Percentiles rank a stretch among this genome's conserved stretches.
phyloP scores from a whole-genome alignment of 805 yeast species.

The Saccharomycopsis sp. region DNA sequence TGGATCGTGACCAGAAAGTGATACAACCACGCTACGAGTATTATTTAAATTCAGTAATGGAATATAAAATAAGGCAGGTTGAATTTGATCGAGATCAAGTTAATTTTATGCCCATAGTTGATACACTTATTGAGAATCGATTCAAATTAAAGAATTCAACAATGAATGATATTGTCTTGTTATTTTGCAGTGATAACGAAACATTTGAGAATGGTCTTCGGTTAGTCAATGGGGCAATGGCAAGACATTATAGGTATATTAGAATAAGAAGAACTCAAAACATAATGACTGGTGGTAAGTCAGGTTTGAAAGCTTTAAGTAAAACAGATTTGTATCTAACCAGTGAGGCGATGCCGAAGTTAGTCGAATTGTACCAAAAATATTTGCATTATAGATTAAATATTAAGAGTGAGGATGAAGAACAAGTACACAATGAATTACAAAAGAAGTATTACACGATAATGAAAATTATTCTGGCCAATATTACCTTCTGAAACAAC shows the following conservation, averaged over 20 bases:
- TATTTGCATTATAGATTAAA: no score
- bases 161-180: neutral
- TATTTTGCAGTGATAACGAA: neutral
- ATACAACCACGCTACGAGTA: neutral
- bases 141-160: neutral
- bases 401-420: no score
- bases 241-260: neutral
- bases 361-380: no score
- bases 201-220: neutral
- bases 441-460: no score
- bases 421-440: no score
- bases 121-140: neutral
- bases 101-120: neutral
- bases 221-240: neutral
- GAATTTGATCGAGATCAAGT: neutral
- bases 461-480: no score
- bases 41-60: neutral
- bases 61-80: neutral
- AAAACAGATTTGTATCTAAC: no score
- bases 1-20: neutral
- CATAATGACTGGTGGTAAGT: no score
- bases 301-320: no score
- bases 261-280: neutral
- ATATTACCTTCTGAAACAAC: no score
- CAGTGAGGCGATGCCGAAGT: no score